Conservation (phyloP, 306 rosid genomes). For the Glycine tomentella region DNA sequence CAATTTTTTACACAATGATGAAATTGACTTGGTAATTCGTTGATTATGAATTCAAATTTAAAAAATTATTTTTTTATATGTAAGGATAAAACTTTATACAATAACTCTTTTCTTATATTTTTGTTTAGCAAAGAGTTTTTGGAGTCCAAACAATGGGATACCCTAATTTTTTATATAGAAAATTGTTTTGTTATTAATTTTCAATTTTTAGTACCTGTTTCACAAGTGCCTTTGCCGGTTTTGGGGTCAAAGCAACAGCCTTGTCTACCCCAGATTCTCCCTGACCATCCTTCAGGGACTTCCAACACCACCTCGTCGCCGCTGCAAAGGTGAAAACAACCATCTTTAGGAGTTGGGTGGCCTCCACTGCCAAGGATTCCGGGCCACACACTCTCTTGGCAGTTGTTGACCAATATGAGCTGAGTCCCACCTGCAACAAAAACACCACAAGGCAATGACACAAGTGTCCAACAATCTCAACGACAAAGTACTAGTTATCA, state of each 20-base stretch:
- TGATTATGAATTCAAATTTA: too few relatives aligned
- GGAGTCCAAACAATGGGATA: too few relatives aligned
- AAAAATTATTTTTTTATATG: too few relatives aligned
- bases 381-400: slow-evolving; percentile 78
- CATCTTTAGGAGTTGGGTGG: slow-evolving; percentile 57
- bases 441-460: background rate
- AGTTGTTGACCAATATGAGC: slow-evolving; percentile 70
- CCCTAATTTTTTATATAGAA: too few relatives aligned
- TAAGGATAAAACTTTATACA: too few relatives aligned
- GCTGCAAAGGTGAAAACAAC: slow-evolving; percentile 70
- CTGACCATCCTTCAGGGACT: slow-evolving; percentile 69
- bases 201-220: slow-evolving; percentile 46
- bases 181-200: background rate
- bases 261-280: slow-evolving; percentile 81
- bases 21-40: too few relatives aligned
- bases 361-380: slow-evolving; percentile 71
- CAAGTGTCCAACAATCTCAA: background rate
- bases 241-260: slow-evolving; percentile 62
- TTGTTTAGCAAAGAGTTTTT: too few relatives aligned
- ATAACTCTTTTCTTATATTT: too few relatives aligned
- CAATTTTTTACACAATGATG: too few relatives aligned
- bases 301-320: slow-evolving; percentile 57
- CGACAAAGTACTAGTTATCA: background rate
- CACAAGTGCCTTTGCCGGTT: slow-evolving; percentile 64
- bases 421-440: slow-evolving; percentile 58